phyloP scores from a whole-genome alignment of 1,139 yeast genomes.

The Candida sojae region DNA sequence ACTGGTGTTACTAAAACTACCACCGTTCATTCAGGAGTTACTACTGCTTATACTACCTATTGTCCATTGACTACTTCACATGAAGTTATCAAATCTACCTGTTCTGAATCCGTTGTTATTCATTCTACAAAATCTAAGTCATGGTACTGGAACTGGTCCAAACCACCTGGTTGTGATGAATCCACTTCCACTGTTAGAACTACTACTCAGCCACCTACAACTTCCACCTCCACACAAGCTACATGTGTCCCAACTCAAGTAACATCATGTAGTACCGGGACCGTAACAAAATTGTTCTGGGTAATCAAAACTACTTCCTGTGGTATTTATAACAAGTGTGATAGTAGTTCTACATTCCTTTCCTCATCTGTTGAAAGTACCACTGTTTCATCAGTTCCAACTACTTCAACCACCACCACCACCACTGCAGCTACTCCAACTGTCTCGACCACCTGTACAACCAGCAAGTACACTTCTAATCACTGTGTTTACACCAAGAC shows the following conservation, averaged over 20 bases:
- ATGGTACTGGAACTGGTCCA: constrained; percentile 2
- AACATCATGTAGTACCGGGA: not conserved
- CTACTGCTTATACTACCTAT: constrained; percentile 26
- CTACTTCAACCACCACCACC: constrained; percentile 13
- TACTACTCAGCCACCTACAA: no score
- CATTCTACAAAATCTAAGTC: not conserved
- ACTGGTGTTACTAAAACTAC: constrained; percentile 24
- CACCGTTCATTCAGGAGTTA: constrained; percentile 4
- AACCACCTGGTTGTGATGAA: constrained; percentile 1
- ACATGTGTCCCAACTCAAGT: not conserved
- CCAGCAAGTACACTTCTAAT: not conserved
- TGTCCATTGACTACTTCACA: constrained; percentile 21
- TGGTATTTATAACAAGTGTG: not conserved
- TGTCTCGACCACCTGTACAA: not conserved
- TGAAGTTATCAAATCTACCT: constrained; percentile 1
- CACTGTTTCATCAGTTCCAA: constrained; percentile 8
- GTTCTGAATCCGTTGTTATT: constrained; percentile 1
- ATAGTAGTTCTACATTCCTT: no score
- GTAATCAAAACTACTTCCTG: not conserved
- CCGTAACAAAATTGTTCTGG: not conserved
- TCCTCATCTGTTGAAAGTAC: constrained; percentile 15
- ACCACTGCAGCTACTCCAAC: constrained; percentile 12
- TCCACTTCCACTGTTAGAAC: not conserved
- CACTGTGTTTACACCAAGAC: not conserved
- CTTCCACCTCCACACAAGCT: no score